Conservation (phyloP, 1,284 basidiomycete genomes). For the Puccinia hordei region DNA sequence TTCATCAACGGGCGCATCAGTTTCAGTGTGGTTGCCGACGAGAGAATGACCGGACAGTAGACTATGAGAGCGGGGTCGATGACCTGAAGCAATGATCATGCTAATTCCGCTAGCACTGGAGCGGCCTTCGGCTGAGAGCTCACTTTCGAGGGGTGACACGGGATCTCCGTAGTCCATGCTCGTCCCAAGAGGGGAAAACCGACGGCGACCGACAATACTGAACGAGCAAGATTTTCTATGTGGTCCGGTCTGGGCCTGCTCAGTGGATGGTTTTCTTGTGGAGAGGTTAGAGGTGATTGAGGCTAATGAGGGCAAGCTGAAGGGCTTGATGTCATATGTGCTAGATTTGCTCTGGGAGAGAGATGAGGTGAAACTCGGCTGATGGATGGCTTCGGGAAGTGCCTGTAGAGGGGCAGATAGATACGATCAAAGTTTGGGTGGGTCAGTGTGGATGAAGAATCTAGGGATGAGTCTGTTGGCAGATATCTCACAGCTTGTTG, state of each 20-base stretch:
- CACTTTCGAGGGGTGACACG: slow-evolving; percentile 25
- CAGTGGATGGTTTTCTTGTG: background rate
- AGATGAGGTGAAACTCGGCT: background rate
- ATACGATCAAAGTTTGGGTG: background rate
- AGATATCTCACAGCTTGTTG: background rate
- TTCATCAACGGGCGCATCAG: slow-evolving; percentile 25
- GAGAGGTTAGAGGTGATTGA: slow-evolving; percentile 36
- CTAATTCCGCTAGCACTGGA: slow-evolving; percentile 23
- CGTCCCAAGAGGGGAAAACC: slow-evolving; percentile 35
- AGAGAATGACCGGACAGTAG: slow-evolving; percentile 13
- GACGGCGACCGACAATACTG: slow-evolving; percentile 18
- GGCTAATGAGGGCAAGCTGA: slow-evolving; percentile 39
- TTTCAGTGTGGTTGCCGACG: background rate
- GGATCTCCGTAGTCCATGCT: slow-evolving; percentile 32
- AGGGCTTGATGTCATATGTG: slow-evolving; percentile 25
- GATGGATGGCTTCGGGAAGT: background rate
- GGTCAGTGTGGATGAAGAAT: background rate
- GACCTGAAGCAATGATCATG: slow-evolving; percentile 24
- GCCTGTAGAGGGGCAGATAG: background rate
- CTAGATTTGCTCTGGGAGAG: slow-evolving; percentile 10
- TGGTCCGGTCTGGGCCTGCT: slow-evolving; percentile 29
- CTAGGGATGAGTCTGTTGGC: background rate
- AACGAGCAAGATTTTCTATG: slow-evolving; percentile 28
- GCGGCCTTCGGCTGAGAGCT: slow-evolving; percentile 28
- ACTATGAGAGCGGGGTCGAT: slow-evolving; percentile 40